These are phyloP conservation scores for Phytophthora pinifolia DNA, from an alignment of 352 stramenopile genomes.

Conservation along the genomic window DNA sequence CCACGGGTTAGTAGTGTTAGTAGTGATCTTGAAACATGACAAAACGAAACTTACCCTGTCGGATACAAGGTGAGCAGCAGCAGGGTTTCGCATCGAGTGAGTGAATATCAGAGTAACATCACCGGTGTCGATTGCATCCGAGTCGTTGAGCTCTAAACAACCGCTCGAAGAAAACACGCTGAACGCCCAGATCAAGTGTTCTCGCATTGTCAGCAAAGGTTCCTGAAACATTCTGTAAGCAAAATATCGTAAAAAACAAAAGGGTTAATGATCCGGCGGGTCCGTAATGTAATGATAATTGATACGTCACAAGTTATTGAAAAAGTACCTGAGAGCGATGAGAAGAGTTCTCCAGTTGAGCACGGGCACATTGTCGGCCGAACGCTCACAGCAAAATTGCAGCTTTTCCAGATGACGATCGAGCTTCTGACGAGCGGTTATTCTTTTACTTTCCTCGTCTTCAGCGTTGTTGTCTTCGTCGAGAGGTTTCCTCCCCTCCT, in stretches of 20 bases:
- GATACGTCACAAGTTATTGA: background rate
- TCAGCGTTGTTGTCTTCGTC: slow-evolving; percentile 10
- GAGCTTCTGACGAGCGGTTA: slow-evolving; percentile 24
- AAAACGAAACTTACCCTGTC: slow-evolving; percentile 37
- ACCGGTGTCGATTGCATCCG: slow-evolving; percentile 30
- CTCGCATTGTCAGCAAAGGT: slow-evolving; percentile 49
- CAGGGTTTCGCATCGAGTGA: slow-evolving; percentile 49
- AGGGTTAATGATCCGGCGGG: no score
- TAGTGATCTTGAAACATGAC: background rate
- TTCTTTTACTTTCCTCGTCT: slow-evolving; percentile 12
- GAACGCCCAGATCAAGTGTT: slow-evolving; percentile 64
- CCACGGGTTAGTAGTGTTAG: background rate
- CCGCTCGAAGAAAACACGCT: slow-evolving; percentile 53
- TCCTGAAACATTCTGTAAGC: slow-evolving; percentile 51
- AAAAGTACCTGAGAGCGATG: slow-evolving; percentile 43
- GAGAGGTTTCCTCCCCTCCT: background rate
- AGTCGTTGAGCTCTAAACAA: slow-evolving; percentile 46
- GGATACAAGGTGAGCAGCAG: slow-evolving; percentile 47
- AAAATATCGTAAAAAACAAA: background rate
- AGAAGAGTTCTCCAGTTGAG: slow-evolving; percentile 75
- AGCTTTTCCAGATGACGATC: slow-evolving; percentile 59
- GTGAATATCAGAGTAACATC: slow-evolving; percentile 59
- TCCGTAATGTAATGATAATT: background rate
- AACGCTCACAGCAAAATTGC: slow-evolving; percentile 64
- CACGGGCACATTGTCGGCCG: slow-evolving; percentile 44